Evolutionary conservation across 345 rosid genomes (phyloP), one percentile per base, ranked within the genome.

Genomic region (Syzygium oleosum): DNA sequence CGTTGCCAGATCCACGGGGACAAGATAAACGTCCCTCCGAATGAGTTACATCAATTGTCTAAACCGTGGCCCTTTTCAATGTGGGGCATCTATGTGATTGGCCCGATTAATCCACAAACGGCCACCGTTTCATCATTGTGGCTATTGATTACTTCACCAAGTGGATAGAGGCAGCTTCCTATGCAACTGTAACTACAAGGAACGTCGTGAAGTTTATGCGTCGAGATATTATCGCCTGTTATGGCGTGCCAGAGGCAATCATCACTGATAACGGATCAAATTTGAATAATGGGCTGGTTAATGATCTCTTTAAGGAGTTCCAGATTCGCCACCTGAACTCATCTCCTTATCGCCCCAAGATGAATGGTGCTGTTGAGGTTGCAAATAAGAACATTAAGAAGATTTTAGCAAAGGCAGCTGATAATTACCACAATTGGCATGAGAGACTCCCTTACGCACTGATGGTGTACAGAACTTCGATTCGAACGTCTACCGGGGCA

Each of bases 61-160:
- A 2, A 87, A 7, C 88, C 78, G 2, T 89, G 78, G 87, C 88
- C 88, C 1, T 89, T 89, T n/a, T 86, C 88, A 5, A 84, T 89
- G 85, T 89, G 12, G 88, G 59, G 88, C 2, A 59, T 89, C 7
- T 85, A 89, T 41, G 85, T 83, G 3, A 88, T 88, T 19, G 84
- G 88, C 6, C 63, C 41, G 19, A 83, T 88, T 7, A 31, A 51
- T 9, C 84, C 90, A 14, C 84, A 3, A 89, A 89, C 79, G 87
- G 85, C 4, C 85, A 85, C 14, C 25, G 49, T 2, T 88, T 51
- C 46, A 88, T 85, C 34, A 34, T 88, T 6, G 85, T 88, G 0
- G 41, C 85, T 0, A 88, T 88, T 2, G 85, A 88, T n/a, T 85
- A 85, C 25, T 85, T 88, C 29, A 85, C 87, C 2, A 85, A 88